These are phyloP conservation scores for Boletus subparvulus DNA, from an alignment of 768 basidiomycete genomes.

Conservation along the genomic window DNA sequence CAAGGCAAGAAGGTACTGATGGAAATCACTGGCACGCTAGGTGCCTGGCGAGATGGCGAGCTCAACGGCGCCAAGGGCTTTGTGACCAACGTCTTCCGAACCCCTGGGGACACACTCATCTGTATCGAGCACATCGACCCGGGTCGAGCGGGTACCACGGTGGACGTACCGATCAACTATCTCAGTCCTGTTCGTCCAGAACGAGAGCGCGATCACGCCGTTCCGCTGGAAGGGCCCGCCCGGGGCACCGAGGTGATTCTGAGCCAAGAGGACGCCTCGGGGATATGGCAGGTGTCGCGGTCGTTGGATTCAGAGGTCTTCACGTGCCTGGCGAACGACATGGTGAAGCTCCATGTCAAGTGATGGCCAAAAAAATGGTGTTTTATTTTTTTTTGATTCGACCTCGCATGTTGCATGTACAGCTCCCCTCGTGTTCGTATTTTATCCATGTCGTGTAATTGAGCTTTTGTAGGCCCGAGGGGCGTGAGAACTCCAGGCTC, in stretches of 20 bases:
- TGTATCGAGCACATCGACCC: constrained; percentile 32
- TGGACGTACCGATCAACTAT: constrained; percentile 42
- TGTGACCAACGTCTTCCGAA: constrained; percentile 26
- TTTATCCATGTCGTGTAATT: constrained; percentile 4
- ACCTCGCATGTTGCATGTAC: constrained; percentile 9
- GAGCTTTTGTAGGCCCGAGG: background rate
- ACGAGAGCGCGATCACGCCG: constrained; percentile 45
- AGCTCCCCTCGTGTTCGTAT: background rate
- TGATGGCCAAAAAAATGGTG: constrained; percentile 6
- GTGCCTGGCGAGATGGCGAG: constrained; percentile 31
- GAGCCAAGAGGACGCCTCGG: constrained; percentile 36
- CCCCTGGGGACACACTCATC: constrained; percentile 28
- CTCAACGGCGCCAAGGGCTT: constrained; percentile 29
- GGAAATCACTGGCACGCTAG: constrained; percentile 27
- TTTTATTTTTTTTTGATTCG: background rate
- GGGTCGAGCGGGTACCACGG: constrained; percentile 32
- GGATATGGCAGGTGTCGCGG: constrained; percentile 24
- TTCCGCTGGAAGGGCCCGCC: constrained; percentile 45
- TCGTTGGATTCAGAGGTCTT: constrained; percentile 7
- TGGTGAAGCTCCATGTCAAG: constrained; percentile 28
- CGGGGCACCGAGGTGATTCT: constrained; percentile 48
- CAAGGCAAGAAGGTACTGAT: constrained; percentile 30
- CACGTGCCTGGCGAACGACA: constrained; percentile 17
- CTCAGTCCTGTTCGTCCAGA: constrained; percentile 42
- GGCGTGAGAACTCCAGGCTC: constrained; percentile 6